Evolutionary conservation across 768 basidiomycete genomes (phyloP).

Genomic region (Lactarius evosmus): DNA sequence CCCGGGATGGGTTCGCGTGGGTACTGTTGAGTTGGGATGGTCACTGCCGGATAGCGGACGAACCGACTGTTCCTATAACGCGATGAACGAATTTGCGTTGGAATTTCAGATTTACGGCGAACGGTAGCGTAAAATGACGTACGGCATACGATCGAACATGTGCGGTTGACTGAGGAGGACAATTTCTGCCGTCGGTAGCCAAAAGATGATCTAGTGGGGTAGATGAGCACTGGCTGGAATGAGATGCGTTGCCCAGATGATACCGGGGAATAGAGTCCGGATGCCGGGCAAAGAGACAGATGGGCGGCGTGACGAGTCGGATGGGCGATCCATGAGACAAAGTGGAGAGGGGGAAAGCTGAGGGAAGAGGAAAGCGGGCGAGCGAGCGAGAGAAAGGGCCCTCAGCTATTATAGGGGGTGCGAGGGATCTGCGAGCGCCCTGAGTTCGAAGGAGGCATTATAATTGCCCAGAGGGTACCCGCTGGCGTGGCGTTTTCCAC

Average conservation of each 20-base stretch:
- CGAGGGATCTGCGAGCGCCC: constrained; percentile 27
- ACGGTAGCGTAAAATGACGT: neutral
- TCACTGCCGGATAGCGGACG: constrained; percentile 10
- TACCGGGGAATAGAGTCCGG: constrained; percentile 35
- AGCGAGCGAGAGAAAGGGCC: constrained; percentile 2
- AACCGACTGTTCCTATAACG: constrained; percentile 17
- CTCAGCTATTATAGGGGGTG: constrained; percentile 25
- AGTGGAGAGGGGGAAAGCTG: neutral
- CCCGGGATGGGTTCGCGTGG: constrained; percentile 12
- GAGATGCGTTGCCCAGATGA: constrained; percentile 20
- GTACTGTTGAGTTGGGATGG: neutral
- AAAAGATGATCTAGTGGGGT: constrained; percentile 25
- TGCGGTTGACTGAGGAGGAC: constrained; percentile 9
- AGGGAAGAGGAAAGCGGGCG: constrained; percentile 11
- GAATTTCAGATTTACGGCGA: neutral
- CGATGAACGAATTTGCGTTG: neutral
- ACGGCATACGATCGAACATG: constrained; percentile 4
- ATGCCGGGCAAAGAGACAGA: constrained; percentile 33
- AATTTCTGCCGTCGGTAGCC: constrained; percentile 18
- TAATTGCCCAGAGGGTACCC: constrained; percentile 22
- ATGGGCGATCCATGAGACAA: constrained; percentile 21
- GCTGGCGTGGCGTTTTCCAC: constrained; percentile 29
- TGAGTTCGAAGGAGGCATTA: constrained; percentile 22
- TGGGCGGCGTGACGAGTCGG: constrained; percentile 16
- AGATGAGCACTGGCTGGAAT: constrained; percentile 17